Conservation (phyloP, 1,284 basidiomycete species). For the Entoloma clypeatum region DNA sequence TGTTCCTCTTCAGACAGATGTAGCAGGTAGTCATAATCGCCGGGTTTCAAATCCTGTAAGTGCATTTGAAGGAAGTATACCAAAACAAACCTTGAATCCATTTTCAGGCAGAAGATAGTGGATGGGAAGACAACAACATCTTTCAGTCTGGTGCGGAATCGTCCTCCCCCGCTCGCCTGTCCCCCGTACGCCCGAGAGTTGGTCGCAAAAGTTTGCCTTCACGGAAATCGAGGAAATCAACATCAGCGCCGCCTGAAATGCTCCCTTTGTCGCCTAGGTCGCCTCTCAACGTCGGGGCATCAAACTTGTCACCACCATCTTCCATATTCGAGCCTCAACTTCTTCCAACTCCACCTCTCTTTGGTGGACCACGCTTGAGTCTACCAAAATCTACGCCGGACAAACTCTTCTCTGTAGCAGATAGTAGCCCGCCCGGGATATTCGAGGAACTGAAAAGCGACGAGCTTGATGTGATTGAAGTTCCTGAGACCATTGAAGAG, state of each 20-base stretch:
- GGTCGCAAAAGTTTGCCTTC: constrained; percentile 45
- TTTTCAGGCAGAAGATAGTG: constrained; percentile 55
- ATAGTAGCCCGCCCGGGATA: constrained; percentile 7
- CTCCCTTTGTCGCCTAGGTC: constrained; percentile 33
- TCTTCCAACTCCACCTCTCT: constrained; percentile 32
- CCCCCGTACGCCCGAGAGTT: constrained; percentile 48
- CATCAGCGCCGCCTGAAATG: constrained; percentile 67
- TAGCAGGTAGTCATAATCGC: constrained; percentile 46
- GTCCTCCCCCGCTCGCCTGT: constrained; percentile 65
- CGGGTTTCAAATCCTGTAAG: constrained; percentile 47
- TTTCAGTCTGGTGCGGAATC: constrained; percentile 81
- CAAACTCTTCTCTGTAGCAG: constrained; percentile 4
- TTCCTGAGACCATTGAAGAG: too few species aligned
- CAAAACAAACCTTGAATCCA: constrained; percentile 8
- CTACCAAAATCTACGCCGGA: constrained; percentile 5
- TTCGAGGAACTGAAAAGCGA: constrained; percentile 17
- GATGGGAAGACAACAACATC: constrained; percentile 83
- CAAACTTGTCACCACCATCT: constrained; percentile 36
- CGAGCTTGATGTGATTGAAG: constrained; percentile 16
- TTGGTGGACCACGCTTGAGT: constrained; percentile 15
- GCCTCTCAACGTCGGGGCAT: constrained; percentile 14
- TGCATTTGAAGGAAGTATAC: constrained; percentile 10
- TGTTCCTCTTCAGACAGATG: constrained; percentile 36
- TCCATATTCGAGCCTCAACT: constrained; percentile 58
- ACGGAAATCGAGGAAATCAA: constrained; percentile 60